Evolutionary conservation across 305 asterid genomes (phyloP).

Genomic region (Fraxinus sp.): DNA sequence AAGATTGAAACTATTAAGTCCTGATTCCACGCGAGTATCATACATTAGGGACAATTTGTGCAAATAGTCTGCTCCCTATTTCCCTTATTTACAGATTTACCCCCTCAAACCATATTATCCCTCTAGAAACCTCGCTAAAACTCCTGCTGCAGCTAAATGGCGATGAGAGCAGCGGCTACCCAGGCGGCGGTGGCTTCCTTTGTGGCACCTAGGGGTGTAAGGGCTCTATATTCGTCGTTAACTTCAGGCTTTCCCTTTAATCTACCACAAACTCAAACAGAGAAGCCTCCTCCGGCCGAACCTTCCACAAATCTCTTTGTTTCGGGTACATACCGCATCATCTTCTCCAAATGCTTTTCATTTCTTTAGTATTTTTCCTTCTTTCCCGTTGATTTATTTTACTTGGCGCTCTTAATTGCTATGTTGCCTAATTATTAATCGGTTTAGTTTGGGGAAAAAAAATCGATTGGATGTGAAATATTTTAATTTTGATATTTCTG

Average conservation of each 20-base stretch:
- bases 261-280: conserved; percentile 41
- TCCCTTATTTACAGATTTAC: not conserved
- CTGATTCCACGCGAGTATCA: not conserved
- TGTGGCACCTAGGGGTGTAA: conserved; percentile 28
- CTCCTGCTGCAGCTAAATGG: conserved; percentile 34
- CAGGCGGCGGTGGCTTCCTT: conserved; percentile 21
- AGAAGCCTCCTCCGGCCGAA: conserved; percentile 63
- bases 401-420: not conserved
- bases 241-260: conserved; percentile 53
- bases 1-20: not conserved
- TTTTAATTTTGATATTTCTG: not conserved
- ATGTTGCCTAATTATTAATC: not conserved
- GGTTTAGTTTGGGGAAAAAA: not conserved
- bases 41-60: not conserved
- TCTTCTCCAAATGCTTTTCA: not conserved
- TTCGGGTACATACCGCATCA: conserved; percentile 40
- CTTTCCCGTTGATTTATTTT: not conserved
- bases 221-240: conserved; percentile 40
- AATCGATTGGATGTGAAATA: not conserved
- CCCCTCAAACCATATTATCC: not conserved
- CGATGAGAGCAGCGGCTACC: conserved; percentile 48
- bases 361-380: not conserved
- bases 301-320: conserved; percentile 78
- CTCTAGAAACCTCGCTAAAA: not conserved
- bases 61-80: not conserved